Evolutionary conservation across 768 basidiomycete species (phyloP).

Genomic region (Mycena galericulata): DNA sequence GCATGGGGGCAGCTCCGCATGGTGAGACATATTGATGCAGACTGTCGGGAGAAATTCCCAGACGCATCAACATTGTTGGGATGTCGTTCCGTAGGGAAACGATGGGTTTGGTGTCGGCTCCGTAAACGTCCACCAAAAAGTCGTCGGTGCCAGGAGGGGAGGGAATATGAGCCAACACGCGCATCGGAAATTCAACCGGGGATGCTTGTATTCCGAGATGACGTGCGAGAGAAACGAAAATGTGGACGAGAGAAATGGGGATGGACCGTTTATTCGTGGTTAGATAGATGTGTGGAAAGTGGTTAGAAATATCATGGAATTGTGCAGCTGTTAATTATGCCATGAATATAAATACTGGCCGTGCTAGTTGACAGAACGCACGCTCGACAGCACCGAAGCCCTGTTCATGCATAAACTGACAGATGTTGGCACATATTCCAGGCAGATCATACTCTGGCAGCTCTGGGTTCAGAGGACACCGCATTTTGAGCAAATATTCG

Average conservation of each 20-base stretch:
- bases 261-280: constrained; percentile 61
- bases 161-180: constrained; percentile 65
- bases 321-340: constrained; percentile 41
- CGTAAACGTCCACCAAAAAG: constrained; percentile 63
- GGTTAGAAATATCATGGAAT: constrained; percentile 61
- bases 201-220: constrained; percentile 63
- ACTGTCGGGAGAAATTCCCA: constrained; percentile 38
- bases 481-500: constrained; percentile 46
- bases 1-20: constrained; percentile 48
- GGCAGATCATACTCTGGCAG: constrained; percentile 48
- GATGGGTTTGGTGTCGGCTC: constrained; percentile 48
- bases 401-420: constrained; percentile 60
- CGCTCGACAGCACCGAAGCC: constrained; percentile 60
- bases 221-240: constrained; percentile 66
- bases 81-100: constrained; percentile 52
- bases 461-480: constrained; percentile 43
- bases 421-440: constrained; percentile 56
- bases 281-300: constrained; percentile 72
- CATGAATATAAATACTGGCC: background rate
- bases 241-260: constrained; percentile 70
- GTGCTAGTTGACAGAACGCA: constrained; percentile 42
- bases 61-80: constrained; percentile 43
- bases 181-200: constrained; percentile 67
- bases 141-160: constrained; percentile 50
- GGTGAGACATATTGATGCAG: constrained; percentile 43